phyloP scores from a whole-genome alignment of 176 grass and related monocot species.

The Lolium multiflorum region DNA sequence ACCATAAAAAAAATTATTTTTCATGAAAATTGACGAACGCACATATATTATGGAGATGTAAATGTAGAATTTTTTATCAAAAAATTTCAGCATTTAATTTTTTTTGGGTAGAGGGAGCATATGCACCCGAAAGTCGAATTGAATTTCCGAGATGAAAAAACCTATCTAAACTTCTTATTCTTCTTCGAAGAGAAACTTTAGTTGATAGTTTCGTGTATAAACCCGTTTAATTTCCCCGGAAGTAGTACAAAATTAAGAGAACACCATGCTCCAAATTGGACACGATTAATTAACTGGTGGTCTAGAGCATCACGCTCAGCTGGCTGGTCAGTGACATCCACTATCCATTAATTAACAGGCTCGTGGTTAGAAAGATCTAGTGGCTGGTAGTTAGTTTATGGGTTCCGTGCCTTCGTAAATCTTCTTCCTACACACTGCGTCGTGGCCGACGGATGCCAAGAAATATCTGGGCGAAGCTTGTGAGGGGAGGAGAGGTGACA shows the following conservation, averaged over 20 bases:
- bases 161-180: no score
- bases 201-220: background rate
- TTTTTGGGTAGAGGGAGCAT: no score
- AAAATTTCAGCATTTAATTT: no score
- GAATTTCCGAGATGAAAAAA: no score
- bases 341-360: background rate
- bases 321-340: background rate
- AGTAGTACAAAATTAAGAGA: background rate
- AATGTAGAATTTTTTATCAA: no score
- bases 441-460: background rate
- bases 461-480: constrained; percentile 22
- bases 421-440: background rate
- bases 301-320: background rate
- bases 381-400: background rate
- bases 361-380: background rate
- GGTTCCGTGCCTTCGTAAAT: background rate
- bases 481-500: background rate
- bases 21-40: no score
- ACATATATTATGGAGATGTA: no score
- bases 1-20: no score
- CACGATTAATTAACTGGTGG: background rate
- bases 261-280: background rate
- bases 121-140: no score
- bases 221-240: background rate
- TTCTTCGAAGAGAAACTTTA: background rate